phyloP scores from a whole-genome alignment of 139 green algal genomes.

The Chlamydomonas sp. region DNA sequence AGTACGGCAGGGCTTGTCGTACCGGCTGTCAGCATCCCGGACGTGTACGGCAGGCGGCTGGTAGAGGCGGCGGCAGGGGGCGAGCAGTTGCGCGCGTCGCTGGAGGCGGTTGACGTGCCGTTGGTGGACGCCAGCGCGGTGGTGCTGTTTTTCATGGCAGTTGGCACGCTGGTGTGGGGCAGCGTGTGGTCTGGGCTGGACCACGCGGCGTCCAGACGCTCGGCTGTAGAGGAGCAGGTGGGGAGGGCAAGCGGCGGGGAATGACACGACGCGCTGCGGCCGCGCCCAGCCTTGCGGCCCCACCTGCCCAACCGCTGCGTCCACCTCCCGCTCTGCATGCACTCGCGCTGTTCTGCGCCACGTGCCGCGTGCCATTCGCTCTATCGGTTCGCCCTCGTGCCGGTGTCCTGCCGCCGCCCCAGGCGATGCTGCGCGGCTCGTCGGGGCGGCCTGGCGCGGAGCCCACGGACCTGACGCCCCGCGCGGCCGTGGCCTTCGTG shows the following conservation, averaged over 20 bases:
- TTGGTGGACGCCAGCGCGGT: constrained; percentile 58
- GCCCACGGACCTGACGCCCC: constrained; percentile 57
- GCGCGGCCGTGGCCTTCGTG: constrained; percentile 73
- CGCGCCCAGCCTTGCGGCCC: too few species aligned
- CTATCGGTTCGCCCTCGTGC: too few species aligned
- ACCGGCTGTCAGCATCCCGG: constrained; percentile 53
- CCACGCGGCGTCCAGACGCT: constrained; percentile 9
- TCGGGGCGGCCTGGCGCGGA: constrained; percentile 1
- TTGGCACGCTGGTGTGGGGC: constrained; percentile 63
- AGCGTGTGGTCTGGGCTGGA: constrained; percentile 68
- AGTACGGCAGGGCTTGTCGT: background rate
- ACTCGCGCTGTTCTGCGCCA: too few species aligned
- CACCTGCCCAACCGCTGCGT: background rate
- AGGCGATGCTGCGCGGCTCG: background rate
- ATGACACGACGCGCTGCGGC: too few species aligned
- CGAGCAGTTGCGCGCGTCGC: background rate
- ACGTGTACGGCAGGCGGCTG: constrained; percentile 31
- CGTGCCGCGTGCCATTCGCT: too few species aligned
- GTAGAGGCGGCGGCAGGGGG: background rate
- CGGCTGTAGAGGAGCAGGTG: constrained; percentile 24
- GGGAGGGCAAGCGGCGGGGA: too few species aligned
- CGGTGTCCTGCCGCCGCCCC: background rate
- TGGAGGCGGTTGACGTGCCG: constrained; percentile 34
- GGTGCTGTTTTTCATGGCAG: constrained; percentile 77
- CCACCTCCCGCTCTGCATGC: background rate